Evolutionary conservation across 108 stramenopile species (phyloP), one percentile per base, ranked within the genome.

Genomic region (Cyclostephanos invisitatus): DNA sequence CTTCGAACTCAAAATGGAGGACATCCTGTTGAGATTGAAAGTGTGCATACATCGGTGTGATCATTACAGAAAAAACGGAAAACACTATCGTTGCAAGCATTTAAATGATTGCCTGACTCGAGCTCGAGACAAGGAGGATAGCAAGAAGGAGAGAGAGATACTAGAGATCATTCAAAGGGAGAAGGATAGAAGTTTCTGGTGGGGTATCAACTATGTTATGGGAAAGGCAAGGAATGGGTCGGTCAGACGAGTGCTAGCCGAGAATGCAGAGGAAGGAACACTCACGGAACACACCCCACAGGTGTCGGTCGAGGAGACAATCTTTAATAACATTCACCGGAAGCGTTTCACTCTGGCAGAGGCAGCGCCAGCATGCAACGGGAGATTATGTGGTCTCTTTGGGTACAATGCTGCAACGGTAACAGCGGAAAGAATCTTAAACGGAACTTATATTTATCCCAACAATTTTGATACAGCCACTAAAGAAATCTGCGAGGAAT

Each of bases 91-190:
- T 5, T 5, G 18, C 2, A 17, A 5, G 18, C 48, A 49, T 5
- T 18, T 49, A 49, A 17, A 5, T 2, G 18, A 17, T 18, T 18
- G 48, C 2, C 48, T 49, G 48, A 17, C 15, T 5, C 2, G 48
- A 49, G 48, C 48, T 2, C 15, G 18, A 49, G 48, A 49, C 2
- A 49, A 18, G 18, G 48, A 49, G 15, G 48, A 49, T 49, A 7
- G 40, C 48, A 28, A 49, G 2, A 62, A 49, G n/a, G 62, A 64
- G 35, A 55, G 14, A n/a, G 21, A 32, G 17, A 73, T 73, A 1
- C 62, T 64, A 14, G 62, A 37, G 14, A 64, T 73, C 0, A 67
- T 74, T 2, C 21, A 18, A 22, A 27, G 38, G 0, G 74, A 74
- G 28, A 17, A 29, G 22, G 35, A 68, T 9, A 35, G 67, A 15